Percentiles rank a stretch among this genome's conserved stretches.
phyloP scores from a whole-genome alignment of 495 filamentous ascomycete genomes.

The Glonium stellatum region DNA sequence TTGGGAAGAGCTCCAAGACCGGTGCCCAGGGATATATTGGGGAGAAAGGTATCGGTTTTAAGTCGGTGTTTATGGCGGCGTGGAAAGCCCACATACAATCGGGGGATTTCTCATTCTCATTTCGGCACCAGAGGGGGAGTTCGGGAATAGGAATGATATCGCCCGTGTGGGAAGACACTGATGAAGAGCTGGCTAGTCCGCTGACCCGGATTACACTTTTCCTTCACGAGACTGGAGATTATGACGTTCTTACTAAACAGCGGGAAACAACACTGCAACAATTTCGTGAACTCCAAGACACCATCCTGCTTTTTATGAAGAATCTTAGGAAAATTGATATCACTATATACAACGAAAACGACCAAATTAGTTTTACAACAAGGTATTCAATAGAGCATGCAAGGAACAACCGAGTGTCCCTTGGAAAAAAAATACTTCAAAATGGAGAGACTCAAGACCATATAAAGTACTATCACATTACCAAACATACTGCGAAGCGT shows the following conservation, averaged over 20 bases:
- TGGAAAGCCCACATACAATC: constrained; percentile 45
- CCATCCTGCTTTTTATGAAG: constrained; percentile 39
- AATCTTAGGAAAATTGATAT: constrained; percentile 34
- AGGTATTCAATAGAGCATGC: background rate
- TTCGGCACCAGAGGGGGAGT: constrained; percentile 28
- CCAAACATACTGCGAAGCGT: background rate
- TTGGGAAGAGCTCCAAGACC: constrained; percentile 40
- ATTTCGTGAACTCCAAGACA: constrained; percentile 32
- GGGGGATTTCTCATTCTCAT: constrained; percentile 42
- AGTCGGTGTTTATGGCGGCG: constrained; percentile 46
- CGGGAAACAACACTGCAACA: constrained; percentile 29
- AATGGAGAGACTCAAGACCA: background rate
- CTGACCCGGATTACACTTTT: constrained; percentile 7
- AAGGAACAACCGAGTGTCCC: too few species aligned
- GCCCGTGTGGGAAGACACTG: constrained; percentile 15
- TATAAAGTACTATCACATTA: background rate
- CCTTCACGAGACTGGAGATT: background rate
- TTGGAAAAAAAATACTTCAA: too few species aligned
- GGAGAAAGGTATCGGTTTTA: constrained; percentile 49
- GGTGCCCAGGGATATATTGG: constrained; percentile 41
- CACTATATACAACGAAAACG: constrained; percentile 25
- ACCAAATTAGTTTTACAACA: constrained; percentile 8
- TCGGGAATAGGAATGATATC: constrained; percentile 31
- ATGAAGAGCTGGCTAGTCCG: background rate
- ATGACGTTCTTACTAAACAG: constrained; percentile 7